Evolutionary conservation across 2,329 filamentous ascomycete species (phyloP).

Genomic region (Ilyonectria robusta): DNA sequence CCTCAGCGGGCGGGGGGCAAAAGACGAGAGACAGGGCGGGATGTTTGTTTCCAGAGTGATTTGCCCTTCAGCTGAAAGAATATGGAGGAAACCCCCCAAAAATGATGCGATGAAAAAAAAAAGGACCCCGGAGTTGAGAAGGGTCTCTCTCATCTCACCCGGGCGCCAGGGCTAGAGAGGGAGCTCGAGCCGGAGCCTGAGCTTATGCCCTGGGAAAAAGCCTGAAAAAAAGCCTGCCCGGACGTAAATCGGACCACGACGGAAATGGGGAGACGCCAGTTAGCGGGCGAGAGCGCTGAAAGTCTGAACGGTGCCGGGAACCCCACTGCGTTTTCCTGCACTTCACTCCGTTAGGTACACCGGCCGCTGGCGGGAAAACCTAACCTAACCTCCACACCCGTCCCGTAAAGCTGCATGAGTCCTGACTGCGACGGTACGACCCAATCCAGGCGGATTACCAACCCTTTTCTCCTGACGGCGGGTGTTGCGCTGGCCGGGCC

Average conservation of each 20-base stretch:
- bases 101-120: conserved; percentile 14
- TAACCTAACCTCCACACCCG: neutral
- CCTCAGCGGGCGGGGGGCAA: neutral
- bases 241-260: conserved; percentile 39
- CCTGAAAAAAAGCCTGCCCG: conserved; percentile 17
- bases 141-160: conserved; percentile 30
- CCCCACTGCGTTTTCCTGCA: neutral
- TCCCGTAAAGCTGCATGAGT: conserved; percentile 10
- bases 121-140: conserved; percentile 11
- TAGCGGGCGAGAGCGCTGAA: conserved; percentile 7
- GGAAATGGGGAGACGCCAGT: neutral
- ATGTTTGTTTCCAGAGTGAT: conserved; percentile 11
- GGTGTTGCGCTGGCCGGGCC: conserved; percentile 15
- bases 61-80: conserved; percentile 16
- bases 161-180: conserved; percentile 22
- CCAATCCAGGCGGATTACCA: neutral
- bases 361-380: neutral
- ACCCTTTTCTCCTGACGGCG: neutral
- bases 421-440: neutral
- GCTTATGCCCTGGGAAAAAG: conserved; percentile 23
- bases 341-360: neutral
- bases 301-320: conserved; percentile 10
- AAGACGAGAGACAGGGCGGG: conserved; percentile 6
- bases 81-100: neutral
- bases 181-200: conserved; percentile 41